Evolutionary conservation across 441 rosid species (phyloP).

Genomic region (Sinapis alba): DNA sequence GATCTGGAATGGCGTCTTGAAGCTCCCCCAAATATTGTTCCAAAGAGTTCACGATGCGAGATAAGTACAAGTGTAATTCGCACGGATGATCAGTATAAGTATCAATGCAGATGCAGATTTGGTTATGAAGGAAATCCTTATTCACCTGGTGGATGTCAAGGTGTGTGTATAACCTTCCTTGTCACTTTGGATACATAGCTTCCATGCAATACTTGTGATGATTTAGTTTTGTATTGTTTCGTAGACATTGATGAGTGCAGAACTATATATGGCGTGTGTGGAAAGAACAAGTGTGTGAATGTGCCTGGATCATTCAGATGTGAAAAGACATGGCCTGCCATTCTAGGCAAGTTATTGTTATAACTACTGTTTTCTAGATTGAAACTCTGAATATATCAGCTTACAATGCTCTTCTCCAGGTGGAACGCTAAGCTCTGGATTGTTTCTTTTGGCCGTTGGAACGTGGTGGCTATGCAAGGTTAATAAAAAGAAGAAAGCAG

Average conservation of each 20-base stretch:
- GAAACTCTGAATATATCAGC: conserved; percentile 7
- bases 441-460: conserved; percentile 16
- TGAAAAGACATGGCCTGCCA: conserved; percentile 30
- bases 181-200: neutral
- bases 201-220: neutral
- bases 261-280: neutral
- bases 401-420: conserved; percentile 25
- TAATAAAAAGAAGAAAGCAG: conserved; percentile 26
- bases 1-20: conserved; percentile 26
- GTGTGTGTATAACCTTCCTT: conserved; percentile 21
- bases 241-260: conserved; percentile 31
- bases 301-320: conserved; percentile 25
- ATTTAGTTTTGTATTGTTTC: neutral
- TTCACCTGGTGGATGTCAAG: conserved; percentile 43
- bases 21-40: neutral
- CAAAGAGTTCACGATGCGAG: neutral
- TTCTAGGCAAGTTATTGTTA: conserved; percentile 12
- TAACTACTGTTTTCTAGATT: neutral
- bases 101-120: neutral
- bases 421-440: conserved; percentile 25
- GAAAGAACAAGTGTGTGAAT: conserved; percentile 30
- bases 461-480: conserved; percentile 15
- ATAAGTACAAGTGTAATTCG: neutral
- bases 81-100: neutral
- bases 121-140: conserved; percentile 45